These are phyloP conservation scores for Fagopyrum homotropicum DNA, from an alignment of 148 eudicot species.

Conservation along the genomic window DNA sequence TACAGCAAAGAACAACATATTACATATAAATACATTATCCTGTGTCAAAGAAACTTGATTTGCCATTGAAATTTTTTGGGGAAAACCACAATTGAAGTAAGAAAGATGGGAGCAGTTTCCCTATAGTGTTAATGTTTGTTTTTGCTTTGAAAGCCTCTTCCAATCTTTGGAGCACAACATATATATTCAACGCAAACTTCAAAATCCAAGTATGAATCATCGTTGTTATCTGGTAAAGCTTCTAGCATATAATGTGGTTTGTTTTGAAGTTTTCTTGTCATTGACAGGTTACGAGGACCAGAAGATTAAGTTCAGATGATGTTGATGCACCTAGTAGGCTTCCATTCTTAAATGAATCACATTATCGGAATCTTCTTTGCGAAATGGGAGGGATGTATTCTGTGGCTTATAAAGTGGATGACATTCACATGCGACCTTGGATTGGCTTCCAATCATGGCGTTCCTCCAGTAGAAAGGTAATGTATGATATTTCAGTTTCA, in stretches of 20 bases:
- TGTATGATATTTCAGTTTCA: constrained; percentile 2
- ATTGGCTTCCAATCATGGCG: constrained; percentile 95
- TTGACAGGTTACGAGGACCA: constrained; percentile 51
- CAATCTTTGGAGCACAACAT: constrained; percentile 1
- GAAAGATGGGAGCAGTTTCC: not conserved
- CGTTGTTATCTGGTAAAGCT: not conserved
- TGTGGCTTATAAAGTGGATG: constrained; percentile 67
- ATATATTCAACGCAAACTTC: not conserved
- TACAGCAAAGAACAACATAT: no score
- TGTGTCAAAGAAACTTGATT: no score
- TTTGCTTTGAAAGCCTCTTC: not conserved
- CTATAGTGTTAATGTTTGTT: not conserved
- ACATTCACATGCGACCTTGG: constrained; percentile 81
- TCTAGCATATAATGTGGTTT: not conserved
- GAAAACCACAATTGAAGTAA: not conserved
- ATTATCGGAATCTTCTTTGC: constrained; percentile 56
- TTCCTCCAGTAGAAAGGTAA: constrained; percentile 86
- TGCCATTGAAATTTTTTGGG: no score
- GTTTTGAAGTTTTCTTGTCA: not conserved
- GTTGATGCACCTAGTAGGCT: constrained; percentile 90
- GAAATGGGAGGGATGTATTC: constrained; percentile 89
- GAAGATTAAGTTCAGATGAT: constrained; percentile 88
- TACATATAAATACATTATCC: no score
- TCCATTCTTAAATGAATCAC: constrained; percentile 62
- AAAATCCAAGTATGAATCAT: not conserved